Base-by-base conservation (phyloP, 306 rosid genomes). In the Vachellia collinsii region DNA sequence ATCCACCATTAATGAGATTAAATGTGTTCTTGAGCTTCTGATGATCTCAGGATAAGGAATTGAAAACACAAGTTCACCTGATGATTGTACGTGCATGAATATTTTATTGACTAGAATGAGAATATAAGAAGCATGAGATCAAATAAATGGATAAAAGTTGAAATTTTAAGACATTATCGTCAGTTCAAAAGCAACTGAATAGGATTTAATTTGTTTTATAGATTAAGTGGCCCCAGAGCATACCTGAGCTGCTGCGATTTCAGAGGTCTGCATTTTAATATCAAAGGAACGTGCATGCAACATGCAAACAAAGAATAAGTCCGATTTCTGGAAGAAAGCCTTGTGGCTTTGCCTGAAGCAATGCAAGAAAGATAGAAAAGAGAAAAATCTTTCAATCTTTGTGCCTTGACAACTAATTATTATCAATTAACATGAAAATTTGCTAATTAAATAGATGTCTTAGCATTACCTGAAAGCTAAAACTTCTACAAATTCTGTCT, bases 241-340 rank as follows among this genome's bases (percentile, higher is more conserved):
- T 83, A 91, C 97, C 97, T 91, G 84, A 58, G 97, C 96, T 25
- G 89, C 97, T 6, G 78, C 97, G 73, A 94, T 93, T 84, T 94
- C 99, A 17, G 82, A 72, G 56, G 50, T 51, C 76, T 94, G 99
- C 43, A 59, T 81, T 83, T 91, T 65, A 70, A 94, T 91, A 81
- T 86, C 82, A 38, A 74, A 86, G 76, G 97, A 89, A 14, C 4
- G 79, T 7, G 98, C 97, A 72, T 59, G 83, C 69, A 94, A 82
- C 93, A 93, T 80, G 87, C 97, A 93, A 29, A 90, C 75, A 14
- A 94, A 91, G 58, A 93, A 85, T 80, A 94, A 61, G 46, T 93
- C 95, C 2, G 98, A 94, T 66, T 92, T 94, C 5, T 12, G 76
- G 70, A 90, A 94, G 85, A 88, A 90, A 39, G 90, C 53, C 48